Base-by-base conservation (phyloP, 139 green algal species). In the Tetraselmis striata region DNA sequence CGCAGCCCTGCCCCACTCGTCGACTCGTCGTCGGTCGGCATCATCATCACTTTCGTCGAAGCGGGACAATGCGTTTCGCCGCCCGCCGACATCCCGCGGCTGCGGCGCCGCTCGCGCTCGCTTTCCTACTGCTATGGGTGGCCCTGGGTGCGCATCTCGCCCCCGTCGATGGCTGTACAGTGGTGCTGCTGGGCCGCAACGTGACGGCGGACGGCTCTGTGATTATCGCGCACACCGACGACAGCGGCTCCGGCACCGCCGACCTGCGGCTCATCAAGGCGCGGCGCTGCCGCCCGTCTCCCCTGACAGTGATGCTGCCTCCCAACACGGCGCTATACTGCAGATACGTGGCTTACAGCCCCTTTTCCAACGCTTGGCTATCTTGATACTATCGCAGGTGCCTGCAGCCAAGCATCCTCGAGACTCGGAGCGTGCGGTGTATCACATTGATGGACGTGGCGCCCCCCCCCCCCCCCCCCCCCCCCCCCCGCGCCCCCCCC, bases 201-300 rank as follows among this genome's bases (percentile, higher is more conserved):
- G 77, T n/a, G 28, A 59, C 27, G 23, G n/a, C 28, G 2, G 77
- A 80, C 77, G 77, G 77, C 28, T 59, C 27, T 5, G 77, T 80
- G 77, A 80, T 80, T 2, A 27, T 80, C 77, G 28, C 77, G 28
- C 77, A 80, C 77, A 80, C 77, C 27, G 77, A 80, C 29, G 77
- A 80, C 77, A 26, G 23, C 28, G 77, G 77, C 77, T 28, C 31
- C 77, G 77, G 29, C 27, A 58, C 77, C 28, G 11, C 2, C 28
- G 77, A 80, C 77, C 28, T 80, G 2, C n/a, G 77, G 2, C 77
- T 80, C 45, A 18, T 67, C 45, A 67, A 67, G 45, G 45, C 18
- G 45, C 5, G 45, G 18, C 45, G 11, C 45, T 18, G 11, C 45
- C 45, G 5, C 18, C 45, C 45, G 11, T 18, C 45, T 67, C 18